Conservation (phyloP, 495 filamentous ascomycete species). For the Penicilliopsis zonata region DNA sequence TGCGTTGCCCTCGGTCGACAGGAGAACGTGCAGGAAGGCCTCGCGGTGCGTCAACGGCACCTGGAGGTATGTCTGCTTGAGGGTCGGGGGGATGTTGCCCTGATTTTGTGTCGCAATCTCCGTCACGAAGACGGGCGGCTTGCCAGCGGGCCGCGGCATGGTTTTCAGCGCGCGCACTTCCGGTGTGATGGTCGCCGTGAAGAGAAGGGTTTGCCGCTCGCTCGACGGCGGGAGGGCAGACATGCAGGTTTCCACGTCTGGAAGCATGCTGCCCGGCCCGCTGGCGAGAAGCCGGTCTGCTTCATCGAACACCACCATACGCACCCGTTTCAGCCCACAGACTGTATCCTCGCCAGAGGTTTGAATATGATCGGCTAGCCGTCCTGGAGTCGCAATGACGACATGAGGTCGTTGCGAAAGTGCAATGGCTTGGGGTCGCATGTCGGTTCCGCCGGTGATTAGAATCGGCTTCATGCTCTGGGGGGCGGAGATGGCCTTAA, state of each 20-base stretch:
- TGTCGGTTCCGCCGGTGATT: slow-evolving; percentile 83
- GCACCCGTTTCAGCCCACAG: slow-evolving; percentile 59
- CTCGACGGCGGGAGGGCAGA: slow-evolving; percentile 57
- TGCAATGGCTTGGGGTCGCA: slow-evolving; percentile 77
- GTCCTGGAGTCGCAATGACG: slow-evolving; percentile 88
- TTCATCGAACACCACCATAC: slow-evolving; percentile 89
- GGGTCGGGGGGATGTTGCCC: slow-evolving; percentile 60
- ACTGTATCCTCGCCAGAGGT: slow-evolving; percentile 86
- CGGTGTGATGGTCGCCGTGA: slow-evolving; percentile 91
- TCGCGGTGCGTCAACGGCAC: slow-evolving; percentile 83
- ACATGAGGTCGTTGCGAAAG: slow-evolving; percentile 76
- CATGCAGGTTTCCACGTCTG: slow-evolving; percentile 82
- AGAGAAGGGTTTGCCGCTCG: slow-evolving; percentile 82
- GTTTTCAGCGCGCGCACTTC: slow-evolving; percentile 78
- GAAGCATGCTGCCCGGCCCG: slow-evolving; percentile 74
- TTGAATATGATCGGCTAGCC: slow-evolving; percentile 86
- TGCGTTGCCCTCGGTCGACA: slow-evolving; percentile 65
- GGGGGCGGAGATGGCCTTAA: slow-evolving; percentile 78
- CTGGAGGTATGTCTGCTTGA: slow-evolving; percentile 76
- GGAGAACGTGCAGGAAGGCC: slow-evolving; percentile 82
- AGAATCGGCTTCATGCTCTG: slow-evolving; percentile 76
- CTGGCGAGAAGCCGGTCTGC: slow-evolving; percentile 79
- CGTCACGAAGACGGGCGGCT: slow-evolving; percentile 72
- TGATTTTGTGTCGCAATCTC: slow-evolving; percentile 66
- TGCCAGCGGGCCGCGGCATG: slow-evolving; percentile 49